Evolutionary conservation across 768 basidiomycete species (phyloP).

Genomic region (Pleurotus eryngii): DNA sequence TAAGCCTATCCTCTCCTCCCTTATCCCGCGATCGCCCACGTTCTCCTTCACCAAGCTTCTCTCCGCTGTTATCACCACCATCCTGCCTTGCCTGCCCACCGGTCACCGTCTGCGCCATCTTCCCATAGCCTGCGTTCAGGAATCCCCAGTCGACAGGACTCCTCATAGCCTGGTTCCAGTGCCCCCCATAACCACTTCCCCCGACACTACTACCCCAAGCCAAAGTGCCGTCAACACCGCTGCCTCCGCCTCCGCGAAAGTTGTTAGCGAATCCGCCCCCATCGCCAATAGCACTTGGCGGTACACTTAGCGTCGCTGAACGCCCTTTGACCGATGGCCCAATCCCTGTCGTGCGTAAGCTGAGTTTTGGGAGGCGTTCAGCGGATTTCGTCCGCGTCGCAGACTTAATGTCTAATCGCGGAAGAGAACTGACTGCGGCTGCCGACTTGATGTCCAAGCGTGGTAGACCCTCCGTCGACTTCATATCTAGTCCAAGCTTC

Average conservation of each 20-base stretch:
- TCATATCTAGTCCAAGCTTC: slow-evolving; percentile 3
- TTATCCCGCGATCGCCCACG: background rate
- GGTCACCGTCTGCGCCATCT: slow-evolving; percentile 1
- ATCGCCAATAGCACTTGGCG: slow-evolving; percentile 5
- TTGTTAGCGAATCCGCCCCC: slow-evolving; percentile 4
- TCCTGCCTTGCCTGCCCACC: background rate
- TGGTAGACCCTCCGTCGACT: background rate
- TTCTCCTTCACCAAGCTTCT: background rate
- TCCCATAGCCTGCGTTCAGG: slow-evolving; percentile 1
- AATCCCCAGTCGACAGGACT: slow-evolving; percentile 6
- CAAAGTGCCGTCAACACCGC: background rate
- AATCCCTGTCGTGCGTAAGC: background rate
- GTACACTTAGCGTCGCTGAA: slow-evolving; percentile 5
- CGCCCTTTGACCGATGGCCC: background rate
- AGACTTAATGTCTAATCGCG: slow-evolving; percentile 1
- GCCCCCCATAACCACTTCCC: background rate
- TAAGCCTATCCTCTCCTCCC: slow-evolving; percentile 32
- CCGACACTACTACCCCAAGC: slow-evolving; percentile 2
- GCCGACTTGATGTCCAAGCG: slow-evolving; percentile 1
- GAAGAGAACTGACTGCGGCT: background rate
- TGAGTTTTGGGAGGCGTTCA: background rate
- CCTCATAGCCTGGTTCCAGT: background rate
- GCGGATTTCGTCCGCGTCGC: slow-evolving; percentile 2
- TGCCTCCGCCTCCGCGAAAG: background rate
- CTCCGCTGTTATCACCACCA: background rate